phyloP scores from a whole-genome alignment of 176 grass and related monocot genomes.

The Oryza glaberrima region DNA sequence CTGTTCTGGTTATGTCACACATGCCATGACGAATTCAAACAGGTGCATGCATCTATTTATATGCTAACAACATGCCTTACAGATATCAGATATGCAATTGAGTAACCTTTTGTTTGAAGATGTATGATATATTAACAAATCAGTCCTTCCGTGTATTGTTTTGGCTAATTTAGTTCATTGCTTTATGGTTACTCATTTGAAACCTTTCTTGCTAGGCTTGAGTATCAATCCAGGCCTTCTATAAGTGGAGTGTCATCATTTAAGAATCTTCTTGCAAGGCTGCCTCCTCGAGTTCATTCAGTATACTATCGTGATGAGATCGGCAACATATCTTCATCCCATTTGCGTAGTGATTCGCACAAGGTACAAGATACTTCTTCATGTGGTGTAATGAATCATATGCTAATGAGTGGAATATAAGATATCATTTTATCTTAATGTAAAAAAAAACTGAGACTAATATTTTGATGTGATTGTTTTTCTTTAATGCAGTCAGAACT shows the following conservation, averaged over 20 bases:
- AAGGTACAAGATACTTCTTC: constrained; percentile 56
- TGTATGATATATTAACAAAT: constrained; percentile 33
- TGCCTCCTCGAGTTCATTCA: constrained; percentile 87
- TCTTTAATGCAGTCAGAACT: constrained; percentile 74
- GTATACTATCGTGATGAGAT: constrained; percentile 99
- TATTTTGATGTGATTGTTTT: background rate
- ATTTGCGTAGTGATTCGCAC: constrained; percentile 78
- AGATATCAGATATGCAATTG: constrained; percentile 1
- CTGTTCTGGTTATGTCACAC: constrained; percentile 6
- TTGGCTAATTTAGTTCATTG: background rate
- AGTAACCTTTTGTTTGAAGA: background rate
- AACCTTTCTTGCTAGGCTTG: constrained; percentile 63
- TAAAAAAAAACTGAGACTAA: constrained; percentile 29
- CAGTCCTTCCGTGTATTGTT: background rate
- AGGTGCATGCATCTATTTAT: background rate
- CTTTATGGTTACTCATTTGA: constrained; percentile 8
- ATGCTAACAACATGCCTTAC: background rate
- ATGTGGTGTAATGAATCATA: constrained; percentile 24
- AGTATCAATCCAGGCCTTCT: constrained; percentile 84
- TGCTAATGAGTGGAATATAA: constrained; percentile 23
- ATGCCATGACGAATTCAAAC: constrained; percentile 19
- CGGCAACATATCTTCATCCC: constrained; percentile 94
- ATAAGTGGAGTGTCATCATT: constrained; percentile 85
- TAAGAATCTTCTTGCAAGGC: constrained; percentile 74
- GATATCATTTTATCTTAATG: constrained; percentile 11